Evolutionary conservation across 2,329 filamentous ascomycete genomes (phyloP).

Genomic region (Rhinocladiella mackenziei): DNA sequence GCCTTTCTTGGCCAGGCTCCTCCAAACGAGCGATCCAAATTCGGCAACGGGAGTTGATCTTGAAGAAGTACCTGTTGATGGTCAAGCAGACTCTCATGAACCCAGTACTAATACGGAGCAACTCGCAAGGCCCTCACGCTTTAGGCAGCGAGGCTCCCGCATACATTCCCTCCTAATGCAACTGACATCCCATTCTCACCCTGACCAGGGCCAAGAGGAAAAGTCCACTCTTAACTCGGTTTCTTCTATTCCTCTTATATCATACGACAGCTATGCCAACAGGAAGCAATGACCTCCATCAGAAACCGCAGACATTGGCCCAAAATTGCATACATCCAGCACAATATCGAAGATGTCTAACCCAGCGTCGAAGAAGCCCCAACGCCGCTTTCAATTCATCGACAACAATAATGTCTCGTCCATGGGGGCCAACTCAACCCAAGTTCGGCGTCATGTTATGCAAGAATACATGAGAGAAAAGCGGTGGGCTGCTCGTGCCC

Average conservation of each 20-base stretch:
- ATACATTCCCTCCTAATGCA: background rate
- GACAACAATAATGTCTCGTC: slow-evolving; percentile 38
- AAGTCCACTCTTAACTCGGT: too few species aligned
- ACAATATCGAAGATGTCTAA: slow-evolving; percentile 2
- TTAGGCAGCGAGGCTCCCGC: slow-evolving; percentile 5
- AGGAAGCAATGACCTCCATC: too few species aligned
- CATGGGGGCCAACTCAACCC: slow-evolving; percentile 35
- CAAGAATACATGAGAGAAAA: slow-evolving; percentile 42
- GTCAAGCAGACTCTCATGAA: too few species aligned
- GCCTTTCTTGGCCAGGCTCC: too few species aligned
- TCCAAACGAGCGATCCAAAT: too few species aligned
- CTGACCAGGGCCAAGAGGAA: background rate
- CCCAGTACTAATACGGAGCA: too few species aligned
- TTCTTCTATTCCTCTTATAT: too few species aligned
- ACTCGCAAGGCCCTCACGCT: background rate
- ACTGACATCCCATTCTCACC: background rate
- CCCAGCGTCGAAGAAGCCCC: slow-evolving; percentile 13
- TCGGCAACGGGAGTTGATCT: too few species aligned
- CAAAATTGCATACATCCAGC: background rate
- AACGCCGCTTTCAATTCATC: slow-evolving; percentile 39
- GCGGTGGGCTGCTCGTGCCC: slow-evolving; percentile 19
- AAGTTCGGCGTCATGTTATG: slow-evolving; percentile 44
- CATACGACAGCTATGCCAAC: too few species aligned
- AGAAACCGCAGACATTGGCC: background rate
- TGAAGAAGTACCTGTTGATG: too few species aligned